Evolutionary conservation across 2,329 filamentous ascomycete genomes (phyloP).

Genomic region (Neurospora crassa): DNA sequence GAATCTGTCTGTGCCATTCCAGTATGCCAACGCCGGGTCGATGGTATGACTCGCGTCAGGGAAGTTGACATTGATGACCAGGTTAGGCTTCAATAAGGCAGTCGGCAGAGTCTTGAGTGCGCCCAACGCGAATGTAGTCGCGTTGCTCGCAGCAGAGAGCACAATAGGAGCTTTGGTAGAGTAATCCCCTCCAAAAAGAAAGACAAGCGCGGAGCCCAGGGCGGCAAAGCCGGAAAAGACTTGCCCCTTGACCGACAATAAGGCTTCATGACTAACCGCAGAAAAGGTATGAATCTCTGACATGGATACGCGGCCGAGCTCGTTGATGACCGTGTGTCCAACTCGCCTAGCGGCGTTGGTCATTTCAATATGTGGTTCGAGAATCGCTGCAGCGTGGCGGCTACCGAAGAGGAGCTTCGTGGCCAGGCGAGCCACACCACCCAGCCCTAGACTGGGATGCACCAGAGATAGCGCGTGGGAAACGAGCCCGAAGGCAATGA

Average conservation of each 20-base stretch:
- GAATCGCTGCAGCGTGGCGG: constrained; percentile 5
- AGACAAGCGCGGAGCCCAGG: constrained; percentile 29
- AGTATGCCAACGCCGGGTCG: constrained; percentile 54
- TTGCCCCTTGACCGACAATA: constrained; percentile 49
- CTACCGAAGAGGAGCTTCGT: constrained; percentile 1
- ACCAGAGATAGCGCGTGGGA: constrained; percentile 29
- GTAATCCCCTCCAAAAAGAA: constrained; percentile 37
- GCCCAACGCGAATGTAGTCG: constrained; percentile 15
- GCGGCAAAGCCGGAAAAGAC: constrained; percentile 32
- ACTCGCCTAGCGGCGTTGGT: constrained; percentile 37
- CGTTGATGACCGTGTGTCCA: constrained; percentile 37
- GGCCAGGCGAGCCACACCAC: constrained; percentile 9
- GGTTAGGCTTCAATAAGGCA: constrained; percentile 37
- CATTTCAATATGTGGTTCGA: constrained; percentile 2
- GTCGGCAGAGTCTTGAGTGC: constrained; percentile 24
- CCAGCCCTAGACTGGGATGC: constrained; percentile 23
- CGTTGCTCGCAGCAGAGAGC: constrained; percentile 15
- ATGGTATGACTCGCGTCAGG: constrained; percentile 28
- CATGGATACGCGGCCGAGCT: constrained; percentile 39
- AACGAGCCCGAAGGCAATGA: constrained; percentile 52
- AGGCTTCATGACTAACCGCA: constrained; percentile 61
- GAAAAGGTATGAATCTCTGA: constrained; percentile 69
- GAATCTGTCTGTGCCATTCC: constrained; percentile 55
- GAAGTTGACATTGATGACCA: constrained; percentile 48
- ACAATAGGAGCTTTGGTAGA: constrained; percentile 20